A percentile compares a stretch with the other conserved stretches of the same genome.
phyloP scores from a whole-genome alignment of 2,329 filamentous ascomycete genomes.

The Biscogniauxia mediterranea region DNA sequence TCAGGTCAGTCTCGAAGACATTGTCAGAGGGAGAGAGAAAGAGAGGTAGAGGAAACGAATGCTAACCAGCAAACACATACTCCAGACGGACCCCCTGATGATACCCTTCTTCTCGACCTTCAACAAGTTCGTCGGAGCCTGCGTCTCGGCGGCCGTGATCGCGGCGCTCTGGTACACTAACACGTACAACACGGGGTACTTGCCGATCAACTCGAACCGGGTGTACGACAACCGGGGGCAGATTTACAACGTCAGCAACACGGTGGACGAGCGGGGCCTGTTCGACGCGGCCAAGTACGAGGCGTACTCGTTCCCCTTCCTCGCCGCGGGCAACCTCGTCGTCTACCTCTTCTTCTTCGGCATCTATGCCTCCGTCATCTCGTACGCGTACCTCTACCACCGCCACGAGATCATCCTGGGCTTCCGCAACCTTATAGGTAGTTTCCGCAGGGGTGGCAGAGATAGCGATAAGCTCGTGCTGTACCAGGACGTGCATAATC shows the following conservation, averaged over 20 bases:
- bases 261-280: constrained; percentile 35
- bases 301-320: constrained; percentile 50
- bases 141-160: constrained; percentile 54
- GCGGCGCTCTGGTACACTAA: constrained; percentile 59
- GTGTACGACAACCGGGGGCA: constrained; percentile 49
- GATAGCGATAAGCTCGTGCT: constrained; percentile 25
- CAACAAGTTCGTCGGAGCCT: constrained; percentile 59
- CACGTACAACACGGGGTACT: constrained; percentile 54
- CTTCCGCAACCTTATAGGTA: constrained; percentile 46
- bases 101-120: constrained; percentile 58
- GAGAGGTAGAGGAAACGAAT: too few relatives aligned
- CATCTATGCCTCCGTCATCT: constrained; percentile 51
- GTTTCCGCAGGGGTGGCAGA: constrained; percentile 40
- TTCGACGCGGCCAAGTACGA: constrained; percentile 47
- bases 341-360: constrained; percentile 57
- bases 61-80: not conserved
- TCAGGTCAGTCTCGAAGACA: not conserved
- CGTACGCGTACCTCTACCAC: constrained; percentile 51
- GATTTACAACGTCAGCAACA: constrained; percentile 43
- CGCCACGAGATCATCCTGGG: constrained; percentile 49
- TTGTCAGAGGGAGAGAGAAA: too few relatives aligned
- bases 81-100: constrained; percentile 31
- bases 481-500: constrained; percentile 26
- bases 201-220: constrained; percentile 48
- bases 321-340: constrained; percentile 48